Conservation (phyloP, 257 asterid genomes). For the Fraxinus quadrangulata region DNA sequence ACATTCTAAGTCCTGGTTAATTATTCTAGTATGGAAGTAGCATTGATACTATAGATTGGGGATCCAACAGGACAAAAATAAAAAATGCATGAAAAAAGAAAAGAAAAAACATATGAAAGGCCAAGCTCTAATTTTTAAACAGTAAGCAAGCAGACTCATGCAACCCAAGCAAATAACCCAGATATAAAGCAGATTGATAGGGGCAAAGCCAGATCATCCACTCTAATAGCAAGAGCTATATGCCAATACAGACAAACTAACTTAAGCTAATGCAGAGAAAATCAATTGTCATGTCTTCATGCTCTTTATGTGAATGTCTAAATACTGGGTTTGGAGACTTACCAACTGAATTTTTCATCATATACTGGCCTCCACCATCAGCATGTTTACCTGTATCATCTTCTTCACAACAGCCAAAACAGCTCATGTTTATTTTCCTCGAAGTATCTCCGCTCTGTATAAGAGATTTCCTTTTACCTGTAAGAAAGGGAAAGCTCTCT, state of each 20-base stretch:
- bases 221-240: not conserved
- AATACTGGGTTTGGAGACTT: slow-evolving; percentile 26
- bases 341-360: slow-evolving; percentile 58
- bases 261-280: slow-evolving; percentile 1
- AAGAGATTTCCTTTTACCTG: slow-evolving; percentile 19
- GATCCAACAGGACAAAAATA: slow-evolving; percentile 14
- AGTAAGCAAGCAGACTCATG: slow-evolving; percentile 15
- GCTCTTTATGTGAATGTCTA: slow-evolving; percentile 7
- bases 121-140: slow-evolving; percentile 3
- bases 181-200: not conserved
- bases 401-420: slow-evolving; percentile 71
- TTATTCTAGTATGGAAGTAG: not conserved
- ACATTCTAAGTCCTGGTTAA: not conserved
- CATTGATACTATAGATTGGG: not conserved
- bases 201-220: not conserved
- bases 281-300: slow-evolving; percentile 1
- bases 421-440: slow-evolving; percentile 51
- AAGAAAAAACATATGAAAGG: not conserved
- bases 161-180: not conserved
- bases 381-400: slow-evolving; percentile 54
- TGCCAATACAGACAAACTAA: not conserved
- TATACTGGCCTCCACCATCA: slow-evolving; percentile 58
- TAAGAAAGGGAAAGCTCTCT: slow-evolving; percentile 21
- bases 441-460: slow-evolving; percentile 9
- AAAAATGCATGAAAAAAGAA: not conserved